Evolutionary conservation across 352 stramenopile species (phyloP).

Genomic region (Globisporangium nagaii): DNA sequence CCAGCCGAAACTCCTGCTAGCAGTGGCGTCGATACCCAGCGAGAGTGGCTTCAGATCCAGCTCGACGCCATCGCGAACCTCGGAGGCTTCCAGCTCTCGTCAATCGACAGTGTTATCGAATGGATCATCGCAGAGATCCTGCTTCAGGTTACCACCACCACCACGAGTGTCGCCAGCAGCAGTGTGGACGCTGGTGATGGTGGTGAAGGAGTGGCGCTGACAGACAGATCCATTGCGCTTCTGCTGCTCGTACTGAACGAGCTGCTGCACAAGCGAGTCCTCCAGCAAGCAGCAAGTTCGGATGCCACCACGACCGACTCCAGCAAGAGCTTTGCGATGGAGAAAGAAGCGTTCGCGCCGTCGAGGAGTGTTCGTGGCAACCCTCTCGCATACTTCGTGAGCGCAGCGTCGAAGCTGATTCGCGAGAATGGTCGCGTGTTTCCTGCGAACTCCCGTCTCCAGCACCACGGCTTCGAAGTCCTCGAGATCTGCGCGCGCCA

Average conservation of each 20-base stretch:
- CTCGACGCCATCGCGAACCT: constrained; percentile 5
- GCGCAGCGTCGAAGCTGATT: not conserved
- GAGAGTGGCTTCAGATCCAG: constrained; percentile 3
- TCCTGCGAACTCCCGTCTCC: not conserved
- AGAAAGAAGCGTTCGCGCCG: not conserved
- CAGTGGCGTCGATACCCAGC: not conserved
- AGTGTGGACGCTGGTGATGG: not conserved
- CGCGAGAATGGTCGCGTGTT: not conserved
- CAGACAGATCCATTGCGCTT: not conserved
- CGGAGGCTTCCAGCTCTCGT: not conserved
- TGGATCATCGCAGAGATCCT: constrained; percentile 12
- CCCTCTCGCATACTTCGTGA: constrained; percentile 1
- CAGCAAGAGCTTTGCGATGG: not conserved
- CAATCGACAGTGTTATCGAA: constrained; percentile 1
- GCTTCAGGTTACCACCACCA: not conserved
- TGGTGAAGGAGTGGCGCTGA: not conserved
- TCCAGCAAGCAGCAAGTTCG: not conserved
- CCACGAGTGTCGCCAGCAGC: not conserved
- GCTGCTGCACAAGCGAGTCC: constrained; percentile 6
- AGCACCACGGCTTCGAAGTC: constrained; percentile 11
- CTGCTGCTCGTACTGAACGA: constrained; percentile 11
- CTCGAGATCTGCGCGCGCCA: constrained; percentile 11
- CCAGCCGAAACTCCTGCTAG: not conserved
- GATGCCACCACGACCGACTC: no score
- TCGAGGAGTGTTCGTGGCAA: not conserved